Evolutionary conservation across 495 filamentous ascomycete species (phyloP).

Genomic region (Lepraria neglecta): DNA sequence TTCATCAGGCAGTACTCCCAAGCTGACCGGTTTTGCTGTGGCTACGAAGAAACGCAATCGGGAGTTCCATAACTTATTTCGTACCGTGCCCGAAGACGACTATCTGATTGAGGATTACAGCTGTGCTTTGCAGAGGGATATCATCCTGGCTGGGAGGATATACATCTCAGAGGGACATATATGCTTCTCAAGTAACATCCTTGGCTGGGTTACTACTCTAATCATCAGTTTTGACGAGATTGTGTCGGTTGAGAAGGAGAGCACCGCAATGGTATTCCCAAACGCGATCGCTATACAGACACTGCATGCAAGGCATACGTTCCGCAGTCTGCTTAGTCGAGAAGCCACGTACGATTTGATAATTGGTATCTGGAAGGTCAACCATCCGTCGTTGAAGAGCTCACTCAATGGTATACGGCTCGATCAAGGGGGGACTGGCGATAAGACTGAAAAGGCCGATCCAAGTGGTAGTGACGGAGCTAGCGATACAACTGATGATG

Average conservation of each 20-base stretch:
- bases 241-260: conserved; percentile 93
- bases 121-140: conserved; percentile 90
- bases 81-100: conserved; percentile 95
- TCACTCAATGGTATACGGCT: conserved; percentile 81
- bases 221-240: conserved; percentile 98
- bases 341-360: conserved; percentile 96
- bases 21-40: conserved; percentile 90
- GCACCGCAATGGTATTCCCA: conserved; percentile 89
- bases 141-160: conserved; percentile 85
- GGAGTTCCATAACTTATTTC: conserved; percentile 90
- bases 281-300: conserved; percentile 98
- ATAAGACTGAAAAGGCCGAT: conserved; percentile 83
- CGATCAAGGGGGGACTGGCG: conserved; percentile 68
- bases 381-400: conserved; percentile 81
- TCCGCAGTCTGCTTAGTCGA: conserved; percentile 88
- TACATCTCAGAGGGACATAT: conserved; percentile 97
- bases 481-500: conserved; percentile 52
- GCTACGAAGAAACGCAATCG: conserved; percentile 92
- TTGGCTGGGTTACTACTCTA: conserved; percentile 94
- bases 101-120: conserved; percentile 98
- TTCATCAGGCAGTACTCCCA: conserved; percentile 53
- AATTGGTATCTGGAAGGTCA: conserved; percentile 96
- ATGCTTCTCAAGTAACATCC: conserved; percentile 97
- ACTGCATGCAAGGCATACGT: conserved; percentile 87
- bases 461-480: conserved; percentile 49